A percentile compares a stretch with the other conserved stretches of the same genome.
These are phyloP conservation scores for Mortierella sp. DNA, from an alignment of 371 early-diverging fungal species.

Conservation along the genomic window DNA sequence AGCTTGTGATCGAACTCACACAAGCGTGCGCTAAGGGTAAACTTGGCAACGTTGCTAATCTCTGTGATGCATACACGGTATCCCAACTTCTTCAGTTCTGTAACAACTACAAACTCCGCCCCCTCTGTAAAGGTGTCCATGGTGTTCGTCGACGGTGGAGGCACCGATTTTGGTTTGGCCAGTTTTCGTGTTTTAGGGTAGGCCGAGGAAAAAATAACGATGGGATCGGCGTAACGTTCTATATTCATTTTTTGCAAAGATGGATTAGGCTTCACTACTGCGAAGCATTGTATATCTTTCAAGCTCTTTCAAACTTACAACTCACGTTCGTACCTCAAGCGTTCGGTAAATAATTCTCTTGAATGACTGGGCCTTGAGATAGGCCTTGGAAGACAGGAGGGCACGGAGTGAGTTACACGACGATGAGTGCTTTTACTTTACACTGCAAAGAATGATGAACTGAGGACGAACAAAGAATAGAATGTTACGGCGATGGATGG, in stretches of 20 bases:
- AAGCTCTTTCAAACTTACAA: not conserved
- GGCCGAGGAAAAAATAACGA: not conserved
- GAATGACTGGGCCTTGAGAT: not conserved
- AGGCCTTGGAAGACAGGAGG: too few species aligned
- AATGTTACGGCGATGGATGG: not conserved
- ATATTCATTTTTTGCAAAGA: not conserved
- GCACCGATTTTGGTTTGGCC: not conserved
- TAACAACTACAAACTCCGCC: not conserved
- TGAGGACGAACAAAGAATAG: not conserved
- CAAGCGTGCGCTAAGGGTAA: not conserved
- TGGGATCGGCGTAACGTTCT: not conserved
- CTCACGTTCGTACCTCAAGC: not conserved
- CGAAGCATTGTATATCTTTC: not conserved
- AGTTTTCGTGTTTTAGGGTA: not conserved
- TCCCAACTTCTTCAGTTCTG: slow-evolving; percentile 11
- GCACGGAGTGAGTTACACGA: too few species aligned
- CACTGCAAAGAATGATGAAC: too few species aligned
- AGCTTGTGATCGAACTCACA: not conserved
- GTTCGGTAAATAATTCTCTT: not conserved
- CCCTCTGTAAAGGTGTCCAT: not conserved
- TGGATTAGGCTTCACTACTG: not conserved
- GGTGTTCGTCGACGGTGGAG: not conserved
- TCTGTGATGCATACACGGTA: slow-evolving; percentile 11
- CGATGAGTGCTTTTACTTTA: too few species aligned
- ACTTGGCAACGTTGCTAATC: not conserved